Evolutionary conservation across 148 eudicot genomes (phyloP), one percentile per base, ranked within the genome.

Genomic region (Rheum nobile): DNA sequence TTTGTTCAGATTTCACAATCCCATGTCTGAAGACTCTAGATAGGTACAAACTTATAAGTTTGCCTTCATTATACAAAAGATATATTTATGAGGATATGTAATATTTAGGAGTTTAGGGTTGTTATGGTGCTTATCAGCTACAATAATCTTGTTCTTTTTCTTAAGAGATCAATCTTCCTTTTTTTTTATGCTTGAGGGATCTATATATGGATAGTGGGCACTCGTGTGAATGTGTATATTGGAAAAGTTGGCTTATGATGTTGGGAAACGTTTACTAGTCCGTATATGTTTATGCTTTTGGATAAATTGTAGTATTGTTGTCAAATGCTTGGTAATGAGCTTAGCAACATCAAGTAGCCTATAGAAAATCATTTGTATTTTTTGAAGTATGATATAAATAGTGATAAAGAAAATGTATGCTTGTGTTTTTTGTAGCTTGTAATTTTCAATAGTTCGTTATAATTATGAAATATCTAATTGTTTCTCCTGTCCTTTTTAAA

Each of bases 11-110:
- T 85, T 74, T 86, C 79, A 82, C 91, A n/a, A 84, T 89, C 77
- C 98, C 97, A 34, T 89, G 96, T 83, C 75, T 94, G 77, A 91
- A 86, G 80, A 89, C 97, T 19, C 97, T 97, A 6, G 89, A 84
- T 75, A 91, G 96, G 98, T 94, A 89, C 71, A 57, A 50, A 22
- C 17, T 10, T 6, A 2, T n/a, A 10, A 24, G 31, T 32, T 21
- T n/a, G 57, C 57, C 9, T 50, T 5, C 19, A 24, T 21, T 21
- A 22, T 50, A 43, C n/a, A 14, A 46, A 46, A 16, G 52, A 46
- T 12, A 46, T 46, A 11, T 46, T 46, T 4, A 13, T 46, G 4
- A 46, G 4, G 52, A 46, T 52, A 21, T 57, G 3, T 26, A 24
- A 26, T 57, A 12, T 26, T n/a, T 26, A n/a, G n/a, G n/a, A n/a